Percentiles rank a stretch among this genome's conserved stretches.
Conservation (phyloP, 257 asterid genomes). For the Rehmannia glutinosa region DNA sequence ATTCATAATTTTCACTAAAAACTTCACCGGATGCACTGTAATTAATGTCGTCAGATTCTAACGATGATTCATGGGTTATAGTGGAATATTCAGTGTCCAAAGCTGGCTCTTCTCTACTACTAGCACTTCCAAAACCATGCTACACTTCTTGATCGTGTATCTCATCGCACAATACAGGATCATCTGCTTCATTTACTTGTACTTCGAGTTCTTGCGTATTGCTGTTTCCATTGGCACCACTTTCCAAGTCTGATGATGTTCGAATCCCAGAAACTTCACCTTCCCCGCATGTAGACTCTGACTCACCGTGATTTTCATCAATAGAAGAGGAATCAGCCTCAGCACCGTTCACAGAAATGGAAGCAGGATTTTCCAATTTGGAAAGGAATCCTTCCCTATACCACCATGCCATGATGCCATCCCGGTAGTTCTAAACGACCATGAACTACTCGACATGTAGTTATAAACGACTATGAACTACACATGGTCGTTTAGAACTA, state of each 20-base stretch:
- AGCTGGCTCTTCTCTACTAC: too few species aligned
- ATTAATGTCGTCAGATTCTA: conserved; percentile 3
- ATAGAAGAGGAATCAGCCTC: conserved; percentile 26
- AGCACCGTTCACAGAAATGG: conserved; percentile 23
- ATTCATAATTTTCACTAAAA: conserved; percentile 28
- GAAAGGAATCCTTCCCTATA: conserved; percentile 88
- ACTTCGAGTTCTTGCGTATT: conserved; percentile 8
- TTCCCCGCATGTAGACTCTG: conserved; percentile 33
- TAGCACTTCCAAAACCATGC: too few species aligned
- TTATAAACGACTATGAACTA: too few species aligned
- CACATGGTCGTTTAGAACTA: too few species aligned
- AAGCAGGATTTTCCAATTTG: conserved; percentile 43
- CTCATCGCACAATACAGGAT: too few species aligned
- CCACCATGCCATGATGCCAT: too few species aligned
- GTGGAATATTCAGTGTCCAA: too few species aligned
- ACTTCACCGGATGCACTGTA: conserved; percentile 17
- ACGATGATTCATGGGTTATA: too few species aligned
- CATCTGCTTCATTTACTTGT: conserved; percentile 22
- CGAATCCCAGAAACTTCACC: conserved; percentile 23
- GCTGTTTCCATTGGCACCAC: conserved; percentile 17
- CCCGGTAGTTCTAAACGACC: too few species aligned
- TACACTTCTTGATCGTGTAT: too few species aligned
- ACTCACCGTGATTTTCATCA: conserved; percentile 30
- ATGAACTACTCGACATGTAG: too few species aligned
- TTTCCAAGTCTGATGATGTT: conserved; percentile 12